Percentiles rank a stretch among this genome's conserved stretches.
These are phyloP conservation scores for Catenaria anguillulae DNA, from an alignment of 371 early-diverging fungal genomes.

Conservation along the genomic window DNA sequence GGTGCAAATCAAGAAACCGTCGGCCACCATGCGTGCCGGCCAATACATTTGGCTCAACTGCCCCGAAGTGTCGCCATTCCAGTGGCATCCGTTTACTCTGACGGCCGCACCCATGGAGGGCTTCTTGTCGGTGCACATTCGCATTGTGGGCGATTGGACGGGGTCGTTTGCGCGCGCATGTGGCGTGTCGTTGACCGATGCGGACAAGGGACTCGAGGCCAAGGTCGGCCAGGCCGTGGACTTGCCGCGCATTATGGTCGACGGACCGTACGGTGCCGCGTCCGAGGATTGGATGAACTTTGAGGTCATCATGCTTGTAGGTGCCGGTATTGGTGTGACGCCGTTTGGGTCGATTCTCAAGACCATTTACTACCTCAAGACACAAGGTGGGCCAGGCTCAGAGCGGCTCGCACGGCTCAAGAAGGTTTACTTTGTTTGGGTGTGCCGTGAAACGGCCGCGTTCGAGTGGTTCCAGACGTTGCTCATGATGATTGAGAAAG, in stretches of 20 bases:
- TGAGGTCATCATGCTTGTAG: slow-evolving; percentile 59
- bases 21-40: slow-evolving; percentile 27
- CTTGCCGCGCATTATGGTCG: slow-evolving; percentile 53
- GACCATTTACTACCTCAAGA: slow-evolving; percentile 37
- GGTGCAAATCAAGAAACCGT: slow-evolving; percentile 33
- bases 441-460: slow-evolving; percentile 57
- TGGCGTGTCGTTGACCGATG: not conserved
- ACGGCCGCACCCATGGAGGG: slow-evolving; percentile 12
- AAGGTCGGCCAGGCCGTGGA: not conserved
- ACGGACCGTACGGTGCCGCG: slow-evolving; percentile 76
- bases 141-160: slow-evolving; percentile 13
- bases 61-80: slow-evolving; percentile 28
- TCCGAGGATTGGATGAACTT: slow-evolving; percentile 74
- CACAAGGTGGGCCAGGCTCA: slow-evolving; percentile 40
- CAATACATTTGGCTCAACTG: slow-evolving; percentile 38
- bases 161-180: not conserved
- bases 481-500: slow-evolving; percentile 30
- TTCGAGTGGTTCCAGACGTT: slow-evolving; percentile 44
- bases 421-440: slow-evolving; percentile 79
- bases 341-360: slow-evolving; percentile 56
- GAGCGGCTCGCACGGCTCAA: slow-evolving; percentile 43
- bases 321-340: slow-evolving; percentile 71
- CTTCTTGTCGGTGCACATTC: slow-evolving; percentile 12
- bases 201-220: not conserved
- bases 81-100: slow-evolving; percentile 32